A percentile compares a stretch with the other conserved stretches of the same genome.
Conservation (phyloP, 768 basidiomycete species). For the Suillus americanus region DNA sequence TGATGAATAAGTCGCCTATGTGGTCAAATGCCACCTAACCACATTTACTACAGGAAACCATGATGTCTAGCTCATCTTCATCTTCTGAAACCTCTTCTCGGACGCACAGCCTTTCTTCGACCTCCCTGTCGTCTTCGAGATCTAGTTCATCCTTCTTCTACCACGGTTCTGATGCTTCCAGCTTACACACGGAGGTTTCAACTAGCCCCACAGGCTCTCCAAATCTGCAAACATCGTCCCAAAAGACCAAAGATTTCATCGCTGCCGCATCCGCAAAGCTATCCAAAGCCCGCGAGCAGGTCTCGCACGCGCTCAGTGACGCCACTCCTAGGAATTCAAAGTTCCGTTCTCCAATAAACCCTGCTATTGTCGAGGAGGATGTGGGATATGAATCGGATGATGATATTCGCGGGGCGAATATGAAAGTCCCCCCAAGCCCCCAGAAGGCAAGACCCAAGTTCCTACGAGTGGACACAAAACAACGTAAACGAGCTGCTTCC, state of each 20-base stretch:
- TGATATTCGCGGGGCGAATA: conserved; percentile 10
- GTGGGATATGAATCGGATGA: conserved; percentile 26
- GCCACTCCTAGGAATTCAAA: conserved; percentile 6
- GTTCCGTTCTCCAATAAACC: background rate
- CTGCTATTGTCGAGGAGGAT: conserved; percentile 14
- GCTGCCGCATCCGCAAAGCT: conserved; percentile 16
- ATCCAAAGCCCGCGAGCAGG: conserved; percentile 1
- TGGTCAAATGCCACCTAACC: background rate
- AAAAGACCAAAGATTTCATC: conserved; percentile 13
- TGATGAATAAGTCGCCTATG: background rate
- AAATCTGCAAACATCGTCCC: background rate
- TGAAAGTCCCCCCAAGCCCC: background rate
- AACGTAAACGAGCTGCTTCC: conserved; percentile 24
- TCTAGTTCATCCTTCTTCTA: conserved; percentile 16
- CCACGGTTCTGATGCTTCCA: conserved; percentile 15
- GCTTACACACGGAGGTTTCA: conserved; percentile 15
- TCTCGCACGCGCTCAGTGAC: background rate
- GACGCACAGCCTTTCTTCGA: background rate
- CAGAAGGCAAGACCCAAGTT: conserved; percentile 14
- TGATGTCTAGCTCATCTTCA: background rate
- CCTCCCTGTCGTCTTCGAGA: background rate
- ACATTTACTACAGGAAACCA: background rate
- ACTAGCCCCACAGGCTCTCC: conserved; percentile 23
- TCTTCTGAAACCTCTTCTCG: background rate
- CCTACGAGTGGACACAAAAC: conserved; percentile 25